Base-by-base conservation (phyloP, 2,329 filamentous ascomycete genomes). In the Magnaporthiopsis incrustans region DNA sequence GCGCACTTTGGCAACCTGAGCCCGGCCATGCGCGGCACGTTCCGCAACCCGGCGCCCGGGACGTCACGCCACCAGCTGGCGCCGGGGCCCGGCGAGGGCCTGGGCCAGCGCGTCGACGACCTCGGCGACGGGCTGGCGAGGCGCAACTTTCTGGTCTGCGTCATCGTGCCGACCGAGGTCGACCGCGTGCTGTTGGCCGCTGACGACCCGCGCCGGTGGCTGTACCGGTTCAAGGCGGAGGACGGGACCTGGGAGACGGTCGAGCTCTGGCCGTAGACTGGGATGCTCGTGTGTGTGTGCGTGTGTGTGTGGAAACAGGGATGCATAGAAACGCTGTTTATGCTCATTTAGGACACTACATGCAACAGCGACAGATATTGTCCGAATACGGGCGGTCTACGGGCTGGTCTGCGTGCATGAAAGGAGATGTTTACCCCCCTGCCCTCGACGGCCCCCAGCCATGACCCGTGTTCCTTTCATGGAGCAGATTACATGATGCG, bases 1-100 rank as follows among this genome's bases (percentile, higher is more conserved):
- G 90, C 85, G 61, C 91, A 95, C 74, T 98, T 97, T 83, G 94
- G 92, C 26, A 97, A 97, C 74, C 77, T 95, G 69, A 89, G 85
- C 68, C 94, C 94, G 8, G 78, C 81, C 1, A 92, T 97, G 87
- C 83, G 93, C 73, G 89, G 89, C 12, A 83, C 85, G 11, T 93
- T 92, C 74, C 88, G 86, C 75, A 86, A 89, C 73, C 83, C 95
- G 72, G 79, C 84, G 7, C 89, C 90, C 0, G 90, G 90, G 0
- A 79, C 80, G n/a, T n/a, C n/a, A n/a, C n/a, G n/a, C 27, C 27
- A 3, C 27, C 81, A 86, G 61, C 73, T 89, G 71, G 70, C 81
- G 69, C 74, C 82, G 67, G 73, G 74, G 65, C 71, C 80, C 73
- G 69, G 78, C 15, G 72, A 75, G 14, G 77, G 77, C 0, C 69